Evolutionary conservation across 164 flowering plant genomes (phyloP), one percentile per base, ranked within the genome.

Genomic region (Magnolia changhungtana): DNA sequence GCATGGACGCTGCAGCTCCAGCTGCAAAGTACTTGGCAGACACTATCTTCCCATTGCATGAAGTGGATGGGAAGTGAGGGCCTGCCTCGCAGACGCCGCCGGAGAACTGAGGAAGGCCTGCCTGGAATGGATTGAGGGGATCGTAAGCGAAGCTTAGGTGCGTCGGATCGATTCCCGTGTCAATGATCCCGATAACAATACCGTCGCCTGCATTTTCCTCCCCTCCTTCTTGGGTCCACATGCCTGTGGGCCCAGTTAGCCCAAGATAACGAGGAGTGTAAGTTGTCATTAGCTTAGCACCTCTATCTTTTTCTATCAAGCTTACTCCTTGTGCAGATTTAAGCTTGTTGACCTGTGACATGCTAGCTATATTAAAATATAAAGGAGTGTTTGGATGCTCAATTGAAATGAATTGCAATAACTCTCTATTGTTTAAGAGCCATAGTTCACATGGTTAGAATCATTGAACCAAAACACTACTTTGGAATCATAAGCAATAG

Each of bases 41-140:
- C 27, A 90, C 82, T 20, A 96, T 88, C 90, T 96, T 94, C 23
- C 98, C 96, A 79, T 91, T 96, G 88, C 99, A 96, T 8, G 93
- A 90, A 67, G 70, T 74, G 9, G 71, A 50, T 0, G 94, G 94
- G 61, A 96, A 96, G 6, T 45, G 63, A 31, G 95, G 94, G 9
- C 98, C 98, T 0, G 84, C 74, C 80, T 94, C 91, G 68, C 99
- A 94, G 16, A 80, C 82, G 14, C 66, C 7, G 21, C 97, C 97
- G 0, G 87, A 82, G 77, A 91, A 93, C 49, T 66, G 86, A 72
- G 89, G 79, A 45, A 69, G 31, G 51, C 84, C 87, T 3, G 80
- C 72, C 1, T 74, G 51, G 24, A 75, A 84, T 9, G 89, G 87
- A 50, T 81, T 77, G n/a, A 70, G 0, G 6, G 87, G 89, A 78